Base-by-base conservation (phyloP, 768 basidiomycete genomes). In the Mycena amicta region DNA sequence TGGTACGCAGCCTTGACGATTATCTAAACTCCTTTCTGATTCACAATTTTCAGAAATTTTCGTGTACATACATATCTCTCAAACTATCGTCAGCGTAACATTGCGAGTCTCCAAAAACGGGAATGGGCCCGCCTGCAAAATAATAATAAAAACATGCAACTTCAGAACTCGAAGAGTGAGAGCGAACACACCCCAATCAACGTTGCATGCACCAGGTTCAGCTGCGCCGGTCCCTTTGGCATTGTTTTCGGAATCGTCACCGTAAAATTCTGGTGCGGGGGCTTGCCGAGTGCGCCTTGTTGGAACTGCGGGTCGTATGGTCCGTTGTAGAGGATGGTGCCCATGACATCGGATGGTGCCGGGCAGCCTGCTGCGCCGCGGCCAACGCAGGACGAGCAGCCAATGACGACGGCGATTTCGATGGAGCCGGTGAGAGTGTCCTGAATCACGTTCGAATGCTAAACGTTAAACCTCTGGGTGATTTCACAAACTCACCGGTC, bases 371-470 rank as follows among this genome's bases (percentile, higher is more conserved):
- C 56, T n/a, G n/a, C n/a, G 16, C 65, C 40, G 3, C 59, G 56
- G 43, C 73, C 46, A n/a, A 55, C 22, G 56, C 76, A 83, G 31
- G 75, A 74, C 43, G 70, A 68, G 25, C 83, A 33, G 5, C 73
- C 80, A 52, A 83, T 75, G 22, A 76, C 77, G 47, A 83, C 66
- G 13, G 75, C 79, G 1, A 83, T 75, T 57, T 83, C 80, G 33
- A 66, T 68, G 11, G 77, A 76, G 12, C 71, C 70, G 13, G 43
- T 45, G 43, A 45, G 43, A 23, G 43, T 8, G 20, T 45, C 43
- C 43, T 45, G 1, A 76, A 70, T 22, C 80, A 64, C 6, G 70
- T 50, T 52, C 77, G 33, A 45, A 16, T 45, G 43, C 8, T 45
- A 23, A 45, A 8, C 6, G 43, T 23, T 45, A 18, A 8, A 37